Evolutionary conservation across 2,329 filamentous ascomycete species (phyloP).

Genomic region (Paraphaeosphaeria sporulosa): DNA sequence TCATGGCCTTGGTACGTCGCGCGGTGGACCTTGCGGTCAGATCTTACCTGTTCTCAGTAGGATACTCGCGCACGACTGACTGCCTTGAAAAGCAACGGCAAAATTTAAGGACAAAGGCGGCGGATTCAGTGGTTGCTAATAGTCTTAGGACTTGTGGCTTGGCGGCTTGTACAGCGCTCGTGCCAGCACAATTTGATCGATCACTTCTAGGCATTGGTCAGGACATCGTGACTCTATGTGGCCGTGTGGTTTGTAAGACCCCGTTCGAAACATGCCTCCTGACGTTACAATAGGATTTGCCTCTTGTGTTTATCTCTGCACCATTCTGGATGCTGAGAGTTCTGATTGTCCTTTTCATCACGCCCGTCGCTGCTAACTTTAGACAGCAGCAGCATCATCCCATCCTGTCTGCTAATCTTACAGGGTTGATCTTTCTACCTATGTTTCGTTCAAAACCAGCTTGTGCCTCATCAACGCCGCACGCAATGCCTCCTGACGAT

Average conservation of each 20-base stretch:
- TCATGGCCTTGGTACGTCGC: conserved; percentile 25
- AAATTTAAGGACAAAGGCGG: not conserved
- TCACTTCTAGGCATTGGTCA: conserved; percentile 12
- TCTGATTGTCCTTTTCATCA: not conserved
- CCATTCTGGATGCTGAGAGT: not conserved
- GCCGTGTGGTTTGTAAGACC: conserved; percentile 15
- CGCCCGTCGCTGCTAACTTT: conserved; percentile 2
- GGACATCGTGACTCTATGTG: conserved; percentile 14
- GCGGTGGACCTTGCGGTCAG: conserved; percentile 25
- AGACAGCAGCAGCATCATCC: conserved; percentile 2
- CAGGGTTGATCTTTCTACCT: not conserved
- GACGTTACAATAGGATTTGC: conserved; percentile 13
- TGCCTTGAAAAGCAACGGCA: conserved; percentile 1
- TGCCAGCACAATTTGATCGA: conserved; percentile 18
- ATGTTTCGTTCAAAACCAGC: not conserved
- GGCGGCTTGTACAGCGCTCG: conserved; percentile 8
- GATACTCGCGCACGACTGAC: conserved; percentile 11
- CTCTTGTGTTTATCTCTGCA: not conserved
- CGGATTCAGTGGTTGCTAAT: conserved; percentile 20
- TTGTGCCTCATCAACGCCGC: not conserved
- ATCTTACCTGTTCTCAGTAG: conserved; percentile 28
- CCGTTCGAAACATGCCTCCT: conserved; percentile 9
- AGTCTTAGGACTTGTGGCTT: conserved; percentile 17
- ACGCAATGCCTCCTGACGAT: not conserved
- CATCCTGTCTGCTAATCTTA: conserved; percentile 1